Percentiles rank a stretch among this genome's conserved stretches.
These are phyloP conservation scores for Candida tallmaniae DNA, from an alignment of 805 yeast genomes.

Conservation along the genomic window DNA sequence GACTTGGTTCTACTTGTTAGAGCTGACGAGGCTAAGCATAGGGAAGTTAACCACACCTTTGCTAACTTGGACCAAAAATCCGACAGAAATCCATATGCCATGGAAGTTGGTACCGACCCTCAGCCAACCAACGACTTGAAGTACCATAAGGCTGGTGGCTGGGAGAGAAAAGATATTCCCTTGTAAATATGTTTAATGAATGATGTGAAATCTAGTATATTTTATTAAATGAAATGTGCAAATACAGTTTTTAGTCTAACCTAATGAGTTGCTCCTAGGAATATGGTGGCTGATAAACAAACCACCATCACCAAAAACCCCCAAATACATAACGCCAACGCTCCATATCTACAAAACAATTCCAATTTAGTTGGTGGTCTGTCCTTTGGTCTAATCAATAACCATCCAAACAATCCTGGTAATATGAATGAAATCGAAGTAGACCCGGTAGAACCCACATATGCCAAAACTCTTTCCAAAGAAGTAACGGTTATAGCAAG, in stretches of 20 bases:
- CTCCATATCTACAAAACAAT: conserved; percentile 30
- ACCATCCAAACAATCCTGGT: conserved; percentile 74
- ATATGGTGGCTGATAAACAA: conserved; percentile 48
- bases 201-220: no score
- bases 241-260: not conserved
- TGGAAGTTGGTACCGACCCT: conserved; percentile 32
- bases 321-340: conserved; percentile 46
- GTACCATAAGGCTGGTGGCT: conserved; percentile 29
- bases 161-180: conserved; percentile 38
- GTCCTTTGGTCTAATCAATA: conserved; percentile 40
- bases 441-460: conserved; percentile 83
- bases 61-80: conserved; percentile 51
- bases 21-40: conserved; percentile 76
- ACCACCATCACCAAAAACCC: conserved; percentile 52
- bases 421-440: conserved; percentile 72
- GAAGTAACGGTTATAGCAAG: conserved; percentile 58
- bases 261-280: conserved; percentile 23
- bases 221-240: no score
- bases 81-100: conserved; percentile 68
- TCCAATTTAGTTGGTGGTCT: conserved; percentile 26
- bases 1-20: conserved; percentile 60
- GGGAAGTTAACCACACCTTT: conserved; percentile 75
- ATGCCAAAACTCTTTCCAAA: conserved; percentile 63
- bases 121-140: conserved; percentile 37
- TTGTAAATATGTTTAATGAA: conserved; percentile 12